These are phyloP conservation scores for Pestalotiopsis sp. DNA, from an alignment of 2,329 filamentous ascomycete genomes.

Conservation along the genomic window DNA sequence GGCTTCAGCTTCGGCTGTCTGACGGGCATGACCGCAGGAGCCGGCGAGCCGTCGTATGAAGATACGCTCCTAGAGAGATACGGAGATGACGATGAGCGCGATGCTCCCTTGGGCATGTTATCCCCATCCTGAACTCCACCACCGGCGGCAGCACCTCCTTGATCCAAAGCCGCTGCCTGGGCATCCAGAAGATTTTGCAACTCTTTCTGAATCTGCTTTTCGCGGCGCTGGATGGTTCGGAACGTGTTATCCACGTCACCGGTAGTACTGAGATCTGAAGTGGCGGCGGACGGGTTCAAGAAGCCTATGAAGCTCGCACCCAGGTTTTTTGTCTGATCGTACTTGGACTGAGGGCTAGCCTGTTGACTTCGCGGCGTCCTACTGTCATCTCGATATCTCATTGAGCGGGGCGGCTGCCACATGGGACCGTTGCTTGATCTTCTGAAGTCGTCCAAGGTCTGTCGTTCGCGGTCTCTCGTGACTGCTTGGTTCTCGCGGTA, in stretches of 20 bases:
- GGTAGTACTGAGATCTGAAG: slow-evolving; percentile 14
- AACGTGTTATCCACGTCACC: slow-evolving; percentile 30
- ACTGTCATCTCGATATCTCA: slow-evolving; percentile 17
- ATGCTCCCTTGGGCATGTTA: slow-evolving; percentile 36
- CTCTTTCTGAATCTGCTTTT: slow-evolving; percentile 57
- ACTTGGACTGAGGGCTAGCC: not conserved
- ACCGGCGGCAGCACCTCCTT: slow-evolving; percentile 18
- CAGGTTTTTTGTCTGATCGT: slow-evolving; percentile 10
- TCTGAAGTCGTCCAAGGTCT: slow-evolving; percentile 1
- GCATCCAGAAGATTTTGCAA: slow-evolving; percentile 62
- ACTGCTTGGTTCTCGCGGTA: slow-evolving; percentile 11
- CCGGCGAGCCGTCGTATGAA: slow-evolving; percentile 29
- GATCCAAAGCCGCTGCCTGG: slow-evolving; percentile 55
- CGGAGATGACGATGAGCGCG: slow-evolving; percentile 19
- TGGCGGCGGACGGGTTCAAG: slow-evolving; percentile 21
- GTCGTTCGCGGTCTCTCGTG: slow-evolving; percentile 2
- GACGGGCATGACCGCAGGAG: slow-evolving; percentile 54
- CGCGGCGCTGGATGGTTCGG: slow-evolving; percentile 41
- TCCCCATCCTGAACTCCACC: slow-evolving; percentile 26
- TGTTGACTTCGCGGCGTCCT: not conserved
- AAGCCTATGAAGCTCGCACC: slow-evolving; percentile 30
- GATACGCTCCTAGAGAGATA: slow-evolving; percentile 31
- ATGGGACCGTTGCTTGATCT: slow-evolving; percentile 13
- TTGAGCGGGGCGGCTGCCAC: slow-evolving; percentile 25
- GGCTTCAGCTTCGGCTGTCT: slow-evolving; percentile 58